Evolutionary conservation across 2,329 filamentous ascomycete genomes (phyloP).

Genomic region (Raffaelea deltoideospora): DNA sequence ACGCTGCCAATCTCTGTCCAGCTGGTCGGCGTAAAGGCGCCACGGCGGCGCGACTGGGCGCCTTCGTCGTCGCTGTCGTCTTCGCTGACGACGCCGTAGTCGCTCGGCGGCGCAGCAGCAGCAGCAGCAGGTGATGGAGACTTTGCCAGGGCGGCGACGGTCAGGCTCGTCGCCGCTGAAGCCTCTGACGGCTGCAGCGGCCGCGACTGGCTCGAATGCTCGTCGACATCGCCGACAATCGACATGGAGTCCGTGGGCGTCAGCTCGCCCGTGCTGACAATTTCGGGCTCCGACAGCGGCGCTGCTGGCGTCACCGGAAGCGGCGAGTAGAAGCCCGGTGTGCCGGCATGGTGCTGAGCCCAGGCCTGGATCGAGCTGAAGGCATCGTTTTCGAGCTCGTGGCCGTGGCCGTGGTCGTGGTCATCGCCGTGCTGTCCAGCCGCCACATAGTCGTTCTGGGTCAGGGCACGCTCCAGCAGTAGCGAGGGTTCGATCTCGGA

Average conservation of each 20-base stretch:
- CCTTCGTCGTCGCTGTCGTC: constrained; percentile 39
- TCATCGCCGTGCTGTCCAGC: constrained; percentile 30
- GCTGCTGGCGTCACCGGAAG: constrained; percentile 35
- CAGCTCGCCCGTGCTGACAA: constrained; percentile 35
- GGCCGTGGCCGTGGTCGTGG: constrained; percentile 33
- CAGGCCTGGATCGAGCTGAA: constrained; percentile 51
- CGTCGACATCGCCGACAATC: constrained; percentile 32
- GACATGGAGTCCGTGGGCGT: constrained; percentile 46
- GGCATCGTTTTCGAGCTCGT: constrained; percentile 25
- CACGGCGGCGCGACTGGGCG: too few species aligned
- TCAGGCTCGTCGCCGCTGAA: not conserved
- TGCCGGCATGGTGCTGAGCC: constrained; percentile 33
- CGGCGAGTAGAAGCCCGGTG: constrained; percentile 43
- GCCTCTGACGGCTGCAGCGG: not conserved
- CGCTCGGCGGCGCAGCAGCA: not conserved
- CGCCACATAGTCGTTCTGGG: constrained; percentile 32
- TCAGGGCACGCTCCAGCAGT: constrained; percentile 22
- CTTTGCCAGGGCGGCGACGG: constrained; percentile 20
- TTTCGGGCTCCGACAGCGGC: constrained; percentile 34
- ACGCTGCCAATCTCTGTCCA: constrained; percentile 53
- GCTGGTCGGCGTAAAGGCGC: constrained; percentile 43
- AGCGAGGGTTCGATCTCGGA: too few species aligned
- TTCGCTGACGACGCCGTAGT: constrained; percentile 43
- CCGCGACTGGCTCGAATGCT: not conserved
- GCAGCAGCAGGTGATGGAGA: constrained; percentile 8